Base-by-base conservation (phyloP, 2,329 filamentous ascomycete genomes). In the Pyrenochaeta sp. region DNA sequence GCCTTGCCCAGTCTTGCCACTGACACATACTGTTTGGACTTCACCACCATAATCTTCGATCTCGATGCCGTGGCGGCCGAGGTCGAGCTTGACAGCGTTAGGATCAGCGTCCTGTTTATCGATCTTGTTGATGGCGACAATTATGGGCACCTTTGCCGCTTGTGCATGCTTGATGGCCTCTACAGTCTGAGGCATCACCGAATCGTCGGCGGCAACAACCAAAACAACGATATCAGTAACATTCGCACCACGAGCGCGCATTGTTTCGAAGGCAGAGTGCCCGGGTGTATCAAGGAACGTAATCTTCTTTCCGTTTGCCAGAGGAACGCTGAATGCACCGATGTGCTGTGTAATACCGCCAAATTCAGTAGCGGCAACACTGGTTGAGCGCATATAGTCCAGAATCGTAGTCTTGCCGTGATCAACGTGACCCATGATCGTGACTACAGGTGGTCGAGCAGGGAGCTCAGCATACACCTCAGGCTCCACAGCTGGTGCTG, bases 341-440 rank as follows among this genome's bases (percentile, higher is more conserved):
- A 99, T 99, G 71, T 99, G 95, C 75, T 99, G 95, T 0, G 95
- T 99, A 71, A 99, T 99, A 31, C 95, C 95, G 58, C 95, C 95
- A 71, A 97, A 93, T 74, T 99, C 95, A 48, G 90, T 87, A 5
- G 92, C 92, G 36, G 89, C 96, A 37, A 99, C 87, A 6, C 92
- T 97, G 1, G 93, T 95, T 66, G 97, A 96, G 32, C 95, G 90
- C 39, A 99, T 81, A 78, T 89, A 98, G 73, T 99, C 95, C 9
- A 99, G 82, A 36, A 99, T 87, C 0, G 96, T 99, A 0, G 95
- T 99, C 80, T 99, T 99, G 48, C 95, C 95, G 74, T 99, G 95
- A 73, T 99, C 96, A 66, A 99, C 95, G 62, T 99, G 95, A 2
- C 95, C 95, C 96, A 99, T 99, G 69, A 99, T 99, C 0, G 96